Conservation (phyloP, 2,329 filamentous ascomycete genomes). For the Hypomyces perniciosus region DNA sequence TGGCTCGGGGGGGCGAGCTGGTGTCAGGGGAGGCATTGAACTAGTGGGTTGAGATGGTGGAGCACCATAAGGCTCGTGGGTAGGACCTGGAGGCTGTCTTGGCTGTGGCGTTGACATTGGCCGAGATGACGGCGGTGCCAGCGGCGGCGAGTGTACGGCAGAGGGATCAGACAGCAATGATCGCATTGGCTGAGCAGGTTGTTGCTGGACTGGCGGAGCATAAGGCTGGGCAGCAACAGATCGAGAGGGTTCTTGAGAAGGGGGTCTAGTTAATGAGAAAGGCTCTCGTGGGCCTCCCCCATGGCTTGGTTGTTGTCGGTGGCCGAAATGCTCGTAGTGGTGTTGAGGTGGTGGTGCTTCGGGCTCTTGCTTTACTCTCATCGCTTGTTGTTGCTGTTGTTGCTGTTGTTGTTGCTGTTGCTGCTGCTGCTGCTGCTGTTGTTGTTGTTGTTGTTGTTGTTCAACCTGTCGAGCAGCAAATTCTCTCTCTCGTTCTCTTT, state of each 20-base stretch:
- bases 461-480: too few relatives aligned
- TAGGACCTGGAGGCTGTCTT: conserved; percentile 25
- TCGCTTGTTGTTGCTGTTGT: conserved; percentile 25
- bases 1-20: conserved; percentile 39
- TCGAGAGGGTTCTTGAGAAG: conserved; percentile 40
- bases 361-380: conserved; percentile 45
- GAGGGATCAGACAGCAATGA: conserved; percentile 35
- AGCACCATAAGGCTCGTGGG: conserved; percentile 26
- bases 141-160: conserved; percentile 32
- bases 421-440: neutral
- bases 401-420: conserved; percentile 18
- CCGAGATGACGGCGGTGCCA: conserved; percentile 32
- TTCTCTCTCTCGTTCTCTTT: neutral
- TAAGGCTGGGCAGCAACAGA: conserved; percentile 29
- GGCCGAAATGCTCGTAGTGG: conserved; percentile 40
- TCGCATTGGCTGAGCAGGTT: conserved; percentile 36
- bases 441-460: neutral
- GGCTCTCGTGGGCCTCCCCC: conserved; percentile 36
- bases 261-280: conserved; percentile 31
- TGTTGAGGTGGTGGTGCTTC: conserved; percentile 35
- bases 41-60: conserved; percentile 23
- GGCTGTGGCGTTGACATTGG: conserved; percentile 34
- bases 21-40: conserved; percentile 27
- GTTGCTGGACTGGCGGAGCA: conserved; percentile 25
- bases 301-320: conserved; percentile 34